Evolutionary conservation across 768 basidiomycete genomes (phyloP), one percentile per base, ranked within the genome.

Genomic region (Artomyces pyxidatus): DNA sequence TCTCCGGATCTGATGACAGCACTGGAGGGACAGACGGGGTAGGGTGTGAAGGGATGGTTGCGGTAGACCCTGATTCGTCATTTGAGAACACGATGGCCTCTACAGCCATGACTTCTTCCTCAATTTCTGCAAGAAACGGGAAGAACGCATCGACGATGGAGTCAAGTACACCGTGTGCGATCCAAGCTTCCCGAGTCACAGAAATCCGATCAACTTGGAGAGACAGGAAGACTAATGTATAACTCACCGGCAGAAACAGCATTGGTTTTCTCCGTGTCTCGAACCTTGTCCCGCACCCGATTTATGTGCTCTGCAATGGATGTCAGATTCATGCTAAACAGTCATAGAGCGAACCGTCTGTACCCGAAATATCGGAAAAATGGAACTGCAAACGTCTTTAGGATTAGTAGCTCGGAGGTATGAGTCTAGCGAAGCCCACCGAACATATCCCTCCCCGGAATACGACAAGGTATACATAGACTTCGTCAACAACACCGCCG

Each of bases 141-240:
- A 92, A 91, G 67, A 94, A 94, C 1, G 88, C 85, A 61, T 97
- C 93, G 19, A 97, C 92, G 45, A 97, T 82, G 1, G 91, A 94
- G 60, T 96, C 94, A 55, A 97, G 70, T 47, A 96, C 75, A 19
- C 84, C 87, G 64, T 97, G 92, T 0, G 90, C 91, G 55, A 97
- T 88, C 90, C 91, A 95, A 61, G 93, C 93, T 91, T 57, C n/a
- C n/a, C n/a, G n/a, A n/a, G n/a, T n/a, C n/a, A n/a, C n/a, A n/a
- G n/a, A n/a, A n/a, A n/a, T n/a, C n/a, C n/a, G n/a, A n/a, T n/a
- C 1, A 7, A 35, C 1, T 6, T 35, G 32, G 32, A 14, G 14
- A 35, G 32, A 17, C 12, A 35, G n/a, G n/a, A n/a, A n/a, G n/a
- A n/a, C n/a, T n/a, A n/a, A n/a, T n/a, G n/a, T n/a, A n/a, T n/a